Base-by-base conservation (phyloP, 495 filamentous ascomycete genomes). In the Talaromyces stipitatus region DNA sequence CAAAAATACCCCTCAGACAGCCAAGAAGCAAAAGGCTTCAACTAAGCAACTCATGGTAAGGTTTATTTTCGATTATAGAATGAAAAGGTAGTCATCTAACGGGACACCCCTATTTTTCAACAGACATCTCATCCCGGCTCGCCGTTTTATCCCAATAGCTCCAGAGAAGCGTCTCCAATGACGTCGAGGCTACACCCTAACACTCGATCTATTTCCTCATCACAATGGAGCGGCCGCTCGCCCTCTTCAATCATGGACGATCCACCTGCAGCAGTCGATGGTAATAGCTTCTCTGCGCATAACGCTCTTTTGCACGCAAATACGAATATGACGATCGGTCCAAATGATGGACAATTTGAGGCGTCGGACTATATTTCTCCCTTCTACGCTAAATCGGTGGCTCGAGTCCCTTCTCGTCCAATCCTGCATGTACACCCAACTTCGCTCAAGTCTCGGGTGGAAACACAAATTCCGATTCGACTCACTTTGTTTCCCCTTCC, bases 391-490 rank as follows among this genome's bases (percentile, higher is more conserved):
- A 65, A 52, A 36, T 47, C 62, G 20, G 64, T 69, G 36, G 54
- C 64, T 18, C 61, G 67, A 9, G 57, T 60, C 26, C 58, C 62
- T 1, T 58, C 64, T 33, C 72, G 68, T 22, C 76, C 75, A 22
- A 66, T 71, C 38, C 67, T 84, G 32, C 79, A 70, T 8, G 77
- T 90, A 48, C 82, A 86, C 58, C 83, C 84, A 2, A 85, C 84
- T 2, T 82, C 85, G 9, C 66, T 81, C 55, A 97, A 97, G 70
- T 95, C 92, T 16, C 82, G 92, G 8, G 92, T 97, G 16, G 92
- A 97, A 73, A 97, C 92, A 0, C 92, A 97, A 65, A 95, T 96
- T 57, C 83, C 85, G 2, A 86, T 96, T 59, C 83, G 81, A 60
- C 74, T 97, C 59, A 87, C 85, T 3, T 72, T 97, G 6, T 82